Percentiles rank a stretch among this genome's conserved stretches.
phyloP scores from a whole-genome alignment of 371 early-diverging fungal genomes.

The Mucor plumbeus region DNA sequence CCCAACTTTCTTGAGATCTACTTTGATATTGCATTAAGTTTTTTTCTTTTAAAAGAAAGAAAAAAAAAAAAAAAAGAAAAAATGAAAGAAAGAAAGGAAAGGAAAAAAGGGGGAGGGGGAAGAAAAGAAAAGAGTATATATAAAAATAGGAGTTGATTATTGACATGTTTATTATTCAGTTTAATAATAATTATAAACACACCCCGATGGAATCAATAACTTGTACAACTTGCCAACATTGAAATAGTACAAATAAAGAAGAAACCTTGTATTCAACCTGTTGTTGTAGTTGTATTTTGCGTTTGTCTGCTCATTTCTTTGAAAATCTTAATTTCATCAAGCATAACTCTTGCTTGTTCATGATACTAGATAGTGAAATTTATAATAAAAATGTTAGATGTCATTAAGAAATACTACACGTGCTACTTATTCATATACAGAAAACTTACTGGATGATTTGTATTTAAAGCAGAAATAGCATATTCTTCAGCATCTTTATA shows the following conservation, averaged over 20 bases:
- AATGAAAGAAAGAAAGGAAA: constrained; percentile 6
- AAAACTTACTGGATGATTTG: constrained; percentile 43
- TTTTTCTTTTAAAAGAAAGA: neutral
- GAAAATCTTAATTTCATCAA: constrained; percentile 42
- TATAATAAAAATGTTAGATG: neutral
- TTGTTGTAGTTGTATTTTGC: neutral
- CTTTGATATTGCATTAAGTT: constrained; percentile 34
- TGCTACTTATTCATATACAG: constrained; percentile 3
- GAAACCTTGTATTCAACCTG: neutral
- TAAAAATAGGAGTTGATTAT: constrained; percentile 5
- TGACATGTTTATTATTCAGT: constrained; percentile 17
- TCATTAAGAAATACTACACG: neutral
- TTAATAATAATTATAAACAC: neutral
- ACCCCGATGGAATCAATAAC: neutral
- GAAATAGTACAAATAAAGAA: neutral
- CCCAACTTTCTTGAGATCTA: constrained; percentile 44
- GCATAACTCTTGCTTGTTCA: constrained; percentile 50
- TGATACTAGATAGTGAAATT: constrained; percentile 38
- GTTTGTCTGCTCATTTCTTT: constrained; percentile 2
- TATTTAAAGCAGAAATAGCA: constrained; percentile 46
- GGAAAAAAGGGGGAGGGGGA: neutral
- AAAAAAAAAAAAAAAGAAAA: neutral
- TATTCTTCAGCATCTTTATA: constrained; percentile 50
- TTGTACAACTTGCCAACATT: neutral
- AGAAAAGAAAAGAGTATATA: constrained; percentile 4